phyloP scores from a whole-genome alignment of 345 rosid genomes.

The Eucalyptus erythrocorys region DNA sequence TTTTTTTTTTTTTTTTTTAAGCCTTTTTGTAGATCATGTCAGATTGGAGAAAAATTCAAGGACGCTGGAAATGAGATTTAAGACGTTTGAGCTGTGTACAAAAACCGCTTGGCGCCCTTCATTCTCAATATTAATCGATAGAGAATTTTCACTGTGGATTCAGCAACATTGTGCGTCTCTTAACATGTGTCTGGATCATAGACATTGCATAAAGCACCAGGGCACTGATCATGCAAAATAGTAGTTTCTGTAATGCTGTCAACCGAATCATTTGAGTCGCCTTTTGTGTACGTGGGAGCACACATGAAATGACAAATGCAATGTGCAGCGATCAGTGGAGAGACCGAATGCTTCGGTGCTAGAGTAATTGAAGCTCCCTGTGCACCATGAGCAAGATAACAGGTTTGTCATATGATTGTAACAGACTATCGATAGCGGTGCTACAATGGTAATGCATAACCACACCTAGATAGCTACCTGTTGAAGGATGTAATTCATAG shows the following conservation, averaged over 20 bases:
- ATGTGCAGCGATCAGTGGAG: neutral
- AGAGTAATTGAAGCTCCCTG: neutral
- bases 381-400: neutral
- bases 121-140: neutral
- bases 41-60: neutral
- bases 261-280: neutral
- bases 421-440: neutral
- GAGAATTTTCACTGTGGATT: no score
- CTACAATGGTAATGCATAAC: neutral
- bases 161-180: neutral
- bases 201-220: neutral
- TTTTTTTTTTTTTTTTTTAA: no score
- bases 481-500: neutral
- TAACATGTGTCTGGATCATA: neutral
- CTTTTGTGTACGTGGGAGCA: neutral
- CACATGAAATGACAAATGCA: neutral
- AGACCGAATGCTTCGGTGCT: neutral
- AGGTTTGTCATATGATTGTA: neutral
- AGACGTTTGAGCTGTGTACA: constrained; percentile 20
- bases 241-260: neutral
- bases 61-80: constrained; percentile 1
- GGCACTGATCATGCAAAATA: neutral
- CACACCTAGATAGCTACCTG: neutral
- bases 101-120: neutral
- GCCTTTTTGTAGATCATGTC: constrained; percentile 1